Evolutionary conservation across 1,284 basidiomycete species (phyloP), one percentile per base, ranked within the genome.

Genomic region (Leccinum idahoense): DNA sequence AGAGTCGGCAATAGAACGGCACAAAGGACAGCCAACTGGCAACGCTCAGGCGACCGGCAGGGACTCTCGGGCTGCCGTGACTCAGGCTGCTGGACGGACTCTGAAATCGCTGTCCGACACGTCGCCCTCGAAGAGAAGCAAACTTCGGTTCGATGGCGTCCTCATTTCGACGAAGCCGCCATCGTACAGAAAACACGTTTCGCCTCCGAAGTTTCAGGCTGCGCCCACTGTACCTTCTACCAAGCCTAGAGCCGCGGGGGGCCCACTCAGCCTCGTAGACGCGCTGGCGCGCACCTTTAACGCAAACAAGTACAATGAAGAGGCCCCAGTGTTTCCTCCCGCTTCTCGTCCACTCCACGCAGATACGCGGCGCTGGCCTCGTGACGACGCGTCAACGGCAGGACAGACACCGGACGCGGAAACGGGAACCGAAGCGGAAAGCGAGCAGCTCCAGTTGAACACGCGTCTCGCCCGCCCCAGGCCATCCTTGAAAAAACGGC

Each of bases 271-370:
- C 59, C 56, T 75, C n/a, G 69, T 74, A 32, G 68, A 71, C 37
- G 73, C 72, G 37, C 59, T 72, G 20, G 44, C 68, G 23, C 66
- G 55, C 11, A 73, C 72, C n/a, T 72, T 75, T 20, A 26, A 68
- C 15, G 73, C 73, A 4, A 75, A 75, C 57, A 68, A n/a, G 37
- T 29, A 71, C 7, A 15, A 39, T 7, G 64, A 41, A 41, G 39
- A 67, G 2, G 12, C 5, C 0, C 15, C 10, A 32, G 29, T 32
- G n/a, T 3, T 15, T 29, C 53, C 26, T 26, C 26, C 23, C 6
- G 23, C 23, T 29, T 55, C 55, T 2, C 59, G n/a, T 62, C 62
- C 5, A 11, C n/a, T 62, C 14, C 63, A 37, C 56, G 2, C 12
- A 11, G 11, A 12, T 51, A 7, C 49, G 49, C 49, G 23, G 26